Conservation (phyloP, 768 basidiomycete species). For the Chalciporus pseudorubinellus region DNA sequence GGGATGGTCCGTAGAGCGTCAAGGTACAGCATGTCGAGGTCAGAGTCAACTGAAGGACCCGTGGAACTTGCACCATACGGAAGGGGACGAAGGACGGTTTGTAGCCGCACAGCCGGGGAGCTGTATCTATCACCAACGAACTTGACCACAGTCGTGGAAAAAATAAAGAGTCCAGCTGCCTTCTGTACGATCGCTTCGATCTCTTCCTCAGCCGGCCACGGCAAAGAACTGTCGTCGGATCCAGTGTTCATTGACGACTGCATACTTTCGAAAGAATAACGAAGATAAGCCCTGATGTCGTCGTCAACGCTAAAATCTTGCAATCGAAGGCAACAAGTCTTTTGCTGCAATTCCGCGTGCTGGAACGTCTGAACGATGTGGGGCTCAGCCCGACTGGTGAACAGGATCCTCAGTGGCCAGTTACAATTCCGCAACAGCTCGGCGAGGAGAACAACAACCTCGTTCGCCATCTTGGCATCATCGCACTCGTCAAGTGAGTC, state of each 20-base stretch:
- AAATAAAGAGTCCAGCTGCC: constrained; percentile 28
- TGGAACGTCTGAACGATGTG: constrained; percentile 22
- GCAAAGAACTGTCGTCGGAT: not conserved
- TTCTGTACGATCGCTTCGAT: constrained; percentile 18
- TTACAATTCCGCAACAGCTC: constrained; percentile 11
- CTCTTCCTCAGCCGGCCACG: constrained; percentile 24
- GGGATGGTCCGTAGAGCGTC: constrained; percentile 12
- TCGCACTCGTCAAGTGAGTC: constrained; percentile 28
- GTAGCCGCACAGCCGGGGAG: constrained; percentile 10
- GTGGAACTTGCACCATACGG: not conserved
- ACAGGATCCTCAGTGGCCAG: constrained; percentile 25
- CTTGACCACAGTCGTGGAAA: constrained; percentile 28
- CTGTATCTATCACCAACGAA: constrained; percentile 16
- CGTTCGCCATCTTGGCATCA: constrained; percentile 18
- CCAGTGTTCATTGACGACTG: not conserved
- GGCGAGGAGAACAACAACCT: constrained; percentile 23
- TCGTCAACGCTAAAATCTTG: constrained; percentile 22
- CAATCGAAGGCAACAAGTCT: constrained; percentile 8
- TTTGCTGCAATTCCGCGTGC: constrained; percentile 9
- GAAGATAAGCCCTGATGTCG: constrained; percentile 26
- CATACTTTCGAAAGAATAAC: constrained; percentile 18
- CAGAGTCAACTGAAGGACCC: constrained; percentile 10
- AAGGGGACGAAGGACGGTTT: constrained; percentile 10
- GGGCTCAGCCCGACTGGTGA: constrained; percentile 22
- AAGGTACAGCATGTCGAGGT: constrained; percentile 15